Base-by-base conservation (phyloP, 73 alveolate species). In the Symbiodinium pilosum region DNA sequence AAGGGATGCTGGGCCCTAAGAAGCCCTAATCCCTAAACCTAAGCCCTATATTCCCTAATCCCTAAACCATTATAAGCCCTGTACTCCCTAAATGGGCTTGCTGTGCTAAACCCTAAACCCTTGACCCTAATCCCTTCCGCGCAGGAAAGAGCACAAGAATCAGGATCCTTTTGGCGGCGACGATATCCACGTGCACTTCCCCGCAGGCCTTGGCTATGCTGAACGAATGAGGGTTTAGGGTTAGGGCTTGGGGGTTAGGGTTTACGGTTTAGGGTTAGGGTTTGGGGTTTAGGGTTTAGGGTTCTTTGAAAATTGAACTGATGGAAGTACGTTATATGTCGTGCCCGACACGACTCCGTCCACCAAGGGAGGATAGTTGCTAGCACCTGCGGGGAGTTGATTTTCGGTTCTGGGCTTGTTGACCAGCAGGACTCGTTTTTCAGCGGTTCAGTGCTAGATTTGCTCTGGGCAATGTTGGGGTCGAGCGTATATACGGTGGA, bases 111-210 rank as follows among this genome's bases (percentile, higher is more conserved):
- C 59, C 14, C 59, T 14, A 9, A 6, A 14, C 59, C 14, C 59
- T 47, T 47, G 6, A 14, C 21, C 59, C 59, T 47, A 6, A 47
- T 14, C 21, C 59, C 59, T 14, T 24, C 42, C 42, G 38, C 9
- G 73, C 94, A 87, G 96, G 96, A 69, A 28, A 20, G 96, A 91
- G 87, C 96, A 91, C 51, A 91, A 92, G 92, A 51, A 16, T 40
- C 68, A 92, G 43, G 99, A 95, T 40, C 98, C 98, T 42, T 99
- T 99, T 83, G 93, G 99, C 21, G 97, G 99, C 41, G 98, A 85
- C 86, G 99, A 99, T 91, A 69, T 99, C 94, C 99, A 99, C 83
- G 99, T 99, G 32, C 99, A 99, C 87, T 99, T 99, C 93, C 99
- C 99, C 2, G 99, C 99, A 51, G 99, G 99, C 59, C 6, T 9